Evolutionary conservation across 2,329 filamentous ascomycete genomes (phyloP).

Genomic region (Zalaria obscura): DNA sequence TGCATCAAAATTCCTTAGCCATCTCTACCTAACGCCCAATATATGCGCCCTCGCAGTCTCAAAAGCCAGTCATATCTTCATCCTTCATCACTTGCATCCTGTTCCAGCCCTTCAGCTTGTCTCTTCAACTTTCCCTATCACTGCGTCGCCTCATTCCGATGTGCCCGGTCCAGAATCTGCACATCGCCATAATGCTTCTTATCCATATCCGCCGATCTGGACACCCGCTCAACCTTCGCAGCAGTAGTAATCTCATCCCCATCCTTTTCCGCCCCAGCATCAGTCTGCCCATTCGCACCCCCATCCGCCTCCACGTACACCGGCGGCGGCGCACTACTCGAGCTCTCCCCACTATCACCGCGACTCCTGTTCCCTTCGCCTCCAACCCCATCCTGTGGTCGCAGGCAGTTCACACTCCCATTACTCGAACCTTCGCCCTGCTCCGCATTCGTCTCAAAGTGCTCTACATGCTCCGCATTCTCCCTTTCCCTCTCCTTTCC

Average conservation of each 20-base stretch:
- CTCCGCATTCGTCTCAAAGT: slow-evolving; percentile 4
- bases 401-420: slow-evolving; percentile 4
- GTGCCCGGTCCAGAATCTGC: slow-evolving; percentile 6
- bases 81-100: too few relatives aligned
- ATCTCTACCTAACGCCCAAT: too few relatives aligned
- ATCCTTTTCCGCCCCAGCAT: too few relatives aligned
- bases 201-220: slow-evolving; percentile 6
- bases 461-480: slow-evolving; percentile 23
- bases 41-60: too few relatives aligned
- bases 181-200: slow-evolving; percentile 11
- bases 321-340: slow-evolving; percentile 4
- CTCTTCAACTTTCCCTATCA: background rate
- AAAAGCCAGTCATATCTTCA: too few relatives aligned
- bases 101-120: too few relatives aligned
- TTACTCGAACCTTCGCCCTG: slow-evolving; percentile 9
- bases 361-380: slow-evolving; percentile 10
- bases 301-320: background rate
- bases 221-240: slow-evolving; percentile 3
- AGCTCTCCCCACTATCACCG: slow-evolving; percentile 13
- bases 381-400: background rate
- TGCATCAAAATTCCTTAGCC: too few relatives aligned
- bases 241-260: slow-evolving; percentile 10
- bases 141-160: slow-evolving; percentile 8
- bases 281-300: too few relatives aligned
- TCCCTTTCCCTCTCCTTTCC: slow-evolving; percentile 30